Percentiles rank a stretch among this genome's conserved stretches.
Conservation (phyloP, 805 yeast genomes). For the Ogataea glucozyma region DNA sequence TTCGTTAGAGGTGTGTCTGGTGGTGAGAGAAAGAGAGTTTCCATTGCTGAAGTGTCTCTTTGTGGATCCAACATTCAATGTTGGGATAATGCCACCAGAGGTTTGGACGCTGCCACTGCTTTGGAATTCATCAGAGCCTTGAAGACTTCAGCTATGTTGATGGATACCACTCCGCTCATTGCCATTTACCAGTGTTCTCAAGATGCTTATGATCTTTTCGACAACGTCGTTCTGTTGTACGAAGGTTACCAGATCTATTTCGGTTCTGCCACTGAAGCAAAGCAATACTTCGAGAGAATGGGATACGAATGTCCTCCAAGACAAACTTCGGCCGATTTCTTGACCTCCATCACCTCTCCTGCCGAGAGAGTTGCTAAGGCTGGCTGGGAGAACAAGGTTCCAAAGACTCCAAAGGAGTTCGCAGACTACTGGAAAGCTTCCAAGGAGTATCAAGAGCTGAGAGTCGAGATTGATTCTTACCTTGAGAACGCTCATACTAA, state of each 20-base stretch:
- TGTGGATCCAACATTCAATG: slow-evolving; percentile 46
- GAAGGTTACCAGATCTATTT: slow-evolving; percentile 46
- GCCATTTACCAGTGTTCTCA: slow-evolving; percentile 52
- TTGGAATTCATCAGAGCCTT: slow-evolving; percentile 60
- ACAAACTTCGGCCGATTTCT: slow-evolving; percentile 49
- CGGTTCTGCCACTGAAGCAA: slow-evolving; percentile 41
- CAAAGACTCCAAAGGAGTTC: slow-evolving; percentile 41
- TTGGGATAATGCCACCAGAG: slow-evolving; percentile 74
- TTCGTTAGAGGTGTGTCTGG: slow-evolving; percentile 66
- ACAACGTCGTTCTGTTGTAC: slow-evolving; percentile 42
- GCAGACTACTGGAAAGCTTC: slow-evolving; percentile 39
- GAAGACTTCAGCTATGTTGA: slow-evolving; percentile 53
- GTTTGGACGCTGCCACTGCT: slow-evolving; percentile 71
- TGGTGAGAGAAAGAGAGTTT: slow-evolving; percentile 67
- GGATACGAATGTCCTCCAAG: slow-evolving; percentile 48
- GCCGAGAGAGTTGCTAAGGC: slow-evolving; percentile 31
- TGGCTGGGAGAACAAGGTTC: slow-evolving; percentile 40
- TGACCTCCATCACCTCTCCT: slow-evolving; percentile 39
- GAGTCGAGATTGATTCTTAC: slow-evolving; percentile 38
- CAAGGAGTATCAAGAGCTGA: slow-evolving; percentile 32
- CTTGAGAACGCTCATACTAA: slow-evolving; percentile 12
- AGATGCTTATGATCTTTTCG: slow-evolving; percentile 46
- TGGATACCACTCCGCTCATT: slow-evolving; percentile 51
- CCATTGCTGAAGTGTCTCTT: slow-evolving; percentile 55
- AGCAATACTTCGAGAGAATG: slow-evolving; percentile 42